Evolutionary conservation across 306 rosid genomes (phyloP), one percentile per base, ranked within the genome.

Genomic region (Abrus pulchellus): DNA sequence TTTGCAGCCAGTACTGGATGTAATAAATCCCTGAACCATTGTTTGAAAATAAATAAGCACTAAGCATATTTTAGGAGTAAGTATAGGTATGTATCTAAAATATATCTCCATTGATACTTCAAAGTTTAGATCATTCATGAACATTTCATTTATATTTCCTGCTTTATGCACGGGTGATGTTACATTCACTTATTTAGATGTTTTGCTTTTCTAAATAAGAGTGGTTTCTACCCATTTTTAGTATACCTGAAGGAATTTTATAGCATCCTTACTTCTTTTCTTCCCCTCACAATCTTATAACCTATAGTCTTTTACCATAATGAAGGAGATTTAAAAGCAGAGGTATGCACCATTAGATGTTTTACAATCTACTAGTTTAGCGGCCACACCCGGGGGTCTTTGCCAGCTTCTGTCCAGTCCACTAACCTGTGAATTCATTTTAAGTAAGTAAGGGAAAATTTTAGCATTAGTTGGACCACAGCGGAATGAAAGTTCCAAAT

Each of bases 381-480:
- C 99, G 9, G 87, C 85, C 66, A 92, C 99, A 81, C 97, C 99
- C 1, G 97, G 90, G 6, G 97, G 92, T 77, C 81, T 91, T 83
- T 87, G 89, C 99, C 99, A 94, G 89, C 99, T 94, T 88, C 97
- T 90, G 82, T 93, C 99, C 53, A 94, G 72, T 61, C 99, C 99
- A 74, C 97, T 85, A 61, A 94, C 92, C 98, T 94, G 87, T 77
- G 11, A 68, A 66, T 34, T 76, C 66, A 83, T 80, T 52, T 67
- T 30, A 41, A 68, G 38, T 6, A 48, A 55, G 30, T 50, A 11
- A 32, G 27, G 69, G 10, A 12, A 66, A 57, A 9, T 20, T 62
- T 45, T 40, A 63, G n/a, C 78, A 65, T 71, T 52, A 27, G 54
- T 27, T 53, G 4, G 40, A 36, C 3, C 40, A 43, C 52, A 44